Evolutionary conservation across 2,329 filamentous ascomycete species (phyloP), one percentile per base, ranked within the genome.

Genomic region (Didymella arachidicola): DNA sequence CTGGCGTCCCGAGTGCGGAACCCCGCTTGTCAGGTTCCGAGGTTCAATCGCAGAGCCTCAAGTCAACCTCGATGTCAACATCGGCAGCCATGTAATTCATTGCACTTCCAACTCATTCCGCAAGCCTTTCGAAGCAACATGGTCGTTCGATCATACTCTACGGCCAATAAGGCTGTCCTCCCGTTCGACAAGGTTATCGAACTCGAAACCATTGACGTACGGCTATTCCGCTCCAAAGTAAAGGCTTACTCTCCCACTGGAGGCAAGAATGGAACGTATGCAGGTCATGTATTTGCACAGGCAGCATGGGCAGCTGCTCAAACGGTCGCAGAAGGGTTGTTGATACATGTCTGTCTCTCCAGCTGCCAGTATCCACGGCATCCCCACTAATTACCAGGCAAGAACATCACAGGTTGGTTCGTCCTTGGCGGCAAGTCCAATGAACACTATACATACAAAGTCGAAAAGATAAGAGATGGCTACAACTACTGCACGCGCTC

Each of bases 251-350:
- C 78, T 11, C 81, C 82, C 0, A 69, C 70, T 14, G 79, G 77
- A 3, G 74, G 72, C 7, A 70, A 76, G 16, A 74, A 74, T 2
- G 74, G 78, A 14, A 80, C 83, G 0, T 86, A 84, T 69, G 84
- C 84, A 12, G 83, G 84, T 1, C 83, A 86, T 73, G 83, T 85
- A 4, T 86, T 81, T 63, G 81, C 82, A n/a, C 84, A 86, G 70
- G 80, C 83, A 30, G 83, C 81, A 16, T 86, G 82, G 76, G 84
- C 84, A 16, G 84, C 84, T 8, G 80, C 81, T 8, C 81, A 85
- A 60, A 86, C 84, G 1, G 81, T 86, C 12, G 68, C 65, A 6
- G 72, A 77, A 27, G 83, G 82, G 2, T 81, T 83, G 48, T 67
- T 84, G 27, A 74, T 86, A 22, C 82, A 85, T 72, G 82, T 84